phyloP scores from a whole-genome alignment of 345 rosid species.

The Aegle marmelos region DNA sequence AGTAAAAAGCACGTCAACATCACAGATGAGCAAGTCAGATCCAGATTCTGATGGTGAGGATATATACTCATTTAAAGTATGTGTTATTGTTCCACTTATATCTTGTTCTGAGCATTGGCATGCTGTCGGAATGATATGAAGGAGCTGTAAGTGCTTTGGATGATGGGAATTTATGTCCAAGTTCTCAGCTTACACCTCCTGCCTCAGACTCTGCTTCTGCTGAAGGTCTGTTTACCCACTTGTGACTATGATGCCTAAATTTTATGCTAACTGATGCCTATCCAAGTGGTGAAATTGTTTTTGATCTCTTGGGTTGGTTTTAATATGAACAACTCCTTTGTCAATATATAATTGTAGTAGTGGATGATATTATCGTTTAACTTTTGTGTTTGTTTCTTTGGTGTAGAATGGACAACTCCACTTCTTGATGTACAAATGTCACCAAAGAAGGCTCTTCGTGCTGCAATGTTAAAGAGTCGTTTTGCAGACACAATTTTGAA shows the following conservation, averaged over 20 bases:
- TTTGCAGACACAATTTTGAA: conserved; percentile 72
- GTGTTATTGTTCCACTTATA: conserved; percentile 14
- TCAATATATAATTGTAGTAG: not conserved
- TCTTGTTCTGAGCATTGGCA: conserved; percentile 20
- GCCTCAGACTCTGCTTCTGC: conserved; percentile 32
- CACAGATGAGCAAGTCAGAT: conserved; percentile 56
- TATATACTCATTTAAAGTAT: conserved; percentile 15
- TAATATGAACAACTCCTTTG: not conserved
- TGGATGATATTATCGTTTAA: not conserved
- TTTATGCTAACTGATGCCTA: not conserved
- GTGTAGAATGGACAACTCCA: conserved; percentile 44
- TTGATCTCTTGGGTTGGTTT: not conserved
- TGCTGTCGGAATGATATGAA: conserved; percentile 29
- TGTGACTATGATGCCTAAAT: not conserved
- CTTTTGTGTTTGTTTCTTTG: conserved; percentile 3
- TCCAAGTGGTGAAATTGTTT: not conserved
- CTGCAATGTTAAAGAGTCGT: conserved; percentile 68
- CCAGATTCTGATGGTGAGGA: conserved; percentile 73
- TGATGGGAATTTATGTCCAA: conserved; percentile 45
- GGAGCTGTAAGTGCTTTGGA: conserved; percentile 65
- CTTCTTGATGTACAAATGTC: conserved; percentile 49
- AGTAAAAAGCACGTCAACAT: conserved; percentile 36
- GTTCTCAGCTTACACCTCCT: conserved; percentile 40
- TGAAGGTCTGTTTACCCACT: conserved; percentile 44
- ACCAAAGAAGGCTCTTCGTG: conserved; percentile 77